Conservation (phyloP, 177 flowering plant genomes). For the Tripterygium wilfordii region DNA sequence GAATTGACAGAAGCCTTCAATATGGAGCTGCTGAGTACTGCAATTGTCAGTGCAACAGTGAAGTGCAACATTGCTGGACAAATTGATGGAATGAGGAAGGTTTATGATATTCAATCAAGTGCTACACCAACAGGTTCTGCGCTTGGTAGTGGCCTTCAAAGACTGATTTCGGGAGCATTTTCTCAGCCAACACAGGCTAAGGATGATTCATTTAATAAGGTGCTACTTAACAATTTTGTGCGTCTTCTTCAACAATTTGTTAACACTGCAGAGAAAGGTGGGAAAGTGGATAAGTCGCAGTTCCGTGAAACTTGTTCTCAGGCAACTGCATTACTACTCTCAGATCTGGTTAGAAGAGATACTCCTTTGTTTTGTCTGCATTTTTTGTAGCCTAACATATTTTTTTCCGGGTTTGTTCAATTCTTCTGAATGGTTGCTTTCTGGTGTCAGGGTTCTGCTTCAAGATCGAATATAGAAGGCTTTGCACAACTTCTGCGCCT, state of each 20-base stretch:
- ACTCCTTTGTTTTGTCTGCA: constrained; percentile 4
- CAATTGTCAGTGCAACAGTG: constrained; percentile 83
- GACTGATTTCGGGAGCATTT: constrained; percentile 46
- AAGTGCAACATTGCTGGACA: constrained; percentile 88
- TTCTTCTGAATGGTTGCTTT: too few relatives aligned
- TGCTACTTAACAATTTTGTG: constrained; percentile 70
- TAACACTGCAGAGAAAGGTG: constrained; percentile 80
- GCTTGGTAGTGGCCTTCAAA: constrained; percentile 57
- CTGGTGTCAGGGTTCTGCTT: constrained; percentile 71
- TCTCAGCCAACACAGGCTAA: constrained; percentile 40
- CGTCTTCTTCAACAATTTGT: constrained; percentile 79
- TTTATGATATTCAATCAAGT: constrained; percentile 61
- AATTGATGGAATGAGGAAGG: constrained; percentile 94
- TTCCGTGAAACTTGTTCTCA: constrained; percentile 90
- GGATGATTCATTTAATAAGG: constrained; percentile 66
- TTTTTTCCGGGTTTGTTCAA: too few relatives aligned
- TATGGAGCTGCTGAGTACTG: constrained; percentile 90
- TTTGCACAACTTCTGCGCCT: constrained; percentile 91
- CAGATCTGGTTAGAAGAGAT: constrained; percentile 68
- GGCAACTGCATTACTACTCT: constrained; percentile 89
- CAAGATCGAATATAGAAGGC: constrained; percentile 67
- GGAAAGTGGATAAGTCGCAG: constrained; percentile 60
- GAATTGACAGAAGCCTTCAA: constrained; percentile 66
- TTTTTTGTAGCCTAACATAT: neutral
- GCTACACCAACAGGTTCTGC: constrained; percentile 34